A percentile compares a stretch with the other conserved stretches of the same genome.
phyloP scores from a whole-genome alignment of 1,284 basidiomycete species.

The Sphaerobolus stellatus region DNA sequence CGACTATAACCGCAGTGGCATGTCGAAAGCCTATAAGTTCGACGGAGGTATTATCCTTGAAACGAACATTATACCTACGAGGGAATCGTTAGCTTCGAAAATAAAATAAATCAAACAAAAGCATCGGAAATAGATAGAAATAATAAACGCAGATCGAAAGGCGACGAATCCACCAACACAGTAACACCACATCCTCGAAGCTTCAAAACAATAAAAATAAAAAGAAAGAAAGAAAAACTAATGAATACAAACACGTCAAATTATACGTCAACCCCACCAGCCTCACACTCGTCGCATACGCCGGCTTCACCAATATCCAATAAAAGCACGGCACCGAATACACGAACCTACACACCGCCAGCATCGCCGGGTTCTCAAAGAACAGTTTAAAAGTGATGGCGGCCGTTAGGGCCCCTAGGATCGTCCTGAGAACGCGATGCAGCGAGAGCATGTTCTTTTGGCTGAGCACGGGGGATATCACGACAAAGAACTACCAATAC shows the following conservation, averaged over 20 bases:
- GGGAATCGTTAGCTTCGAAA: constrained; percentile 11
- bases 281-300: constrained; percentile 77
- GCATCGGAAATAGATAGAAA: neutral
- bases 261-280: constrained; percentile 93
- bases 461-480: constrained; percentile 86
- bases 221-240: constrained; percentile 32
- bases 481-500: constrained; percentile 79
- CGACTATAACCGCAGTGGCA: constrained; percentile 78
- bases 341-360: constrained; percentile 84
- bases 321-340: constrained; percentile 96
- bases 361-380: constrained; percentile 69
- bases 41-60: constrained; percentile 68
- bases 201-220: too few relatives aligned
- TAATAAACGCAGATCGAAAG: too few relatives aligned
- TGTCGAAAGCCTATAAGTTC: constrained; percentile 75
- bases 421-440: constrained; percentile 78
- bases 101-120: neutral
- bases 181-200: too few relatives aligned
- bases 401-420: constrained; percentile 79
- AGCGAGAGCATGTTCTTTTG: constrained; percentile 81
- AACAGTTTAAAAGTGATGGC: constrained; percentile 71
- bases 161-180: too few relatives aligned
- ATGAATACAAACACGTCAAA: constrained; percentile 86
- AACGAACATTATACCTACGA: constrained; percentile 77
- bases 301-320: constrained; percentile 78